Evolutionary conservation across 2,329 filamentous ascomycete genomes (phyloP).

Genomic region (Penicillium polonicum): DNA sequence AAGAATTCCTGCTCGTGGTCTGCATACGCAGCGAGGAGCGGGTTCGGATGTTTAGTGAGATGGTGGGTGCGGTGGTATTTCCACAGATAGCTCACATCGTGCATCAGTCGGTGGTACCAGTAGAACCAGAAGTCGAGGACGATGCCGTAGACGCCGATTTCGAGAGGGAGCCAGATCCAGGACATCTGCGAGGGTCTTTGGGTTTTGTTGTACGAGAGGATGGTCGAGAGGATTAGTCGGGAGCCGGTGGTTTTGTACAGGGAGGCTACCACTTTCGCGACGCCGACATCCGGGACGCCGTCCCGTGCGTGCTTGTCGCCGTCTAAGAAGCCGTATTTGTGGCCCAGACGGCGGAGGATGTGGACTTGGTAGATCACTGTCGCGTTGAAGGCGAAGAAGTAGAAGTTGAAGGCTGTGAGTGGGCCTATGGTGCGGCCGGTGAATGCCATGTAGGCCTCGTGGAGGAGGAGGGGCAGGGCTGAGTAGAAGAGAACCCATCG

Average conservation of each 20-base stretch:
- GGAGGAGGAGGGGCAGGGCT: conserved; percentile 38
- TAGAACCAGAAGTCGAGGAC: conserved; percentile 30
- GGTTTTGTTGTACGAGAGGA: conserved; percentile 31
- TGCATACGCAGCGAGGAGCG: conserved; percentile 44
- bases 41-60: conserved; percentile 48
- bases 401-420: conserved; percentile 39
- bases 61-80: conserved; percentile 49
- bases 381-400: conserved; percentile 42
- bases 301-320: conserved; percentile 33
- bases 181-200: conserved; percentile 26
- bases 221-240: conserved; percentile 34
- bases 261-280: conserved; percentile 35
- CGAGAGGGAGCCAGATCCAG: conserved; percentile 40
- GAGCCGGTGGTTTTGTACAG: conserved; percentile 37
- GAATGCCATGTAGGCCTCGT: conserved; percentile 36
- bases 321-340: conserved; percentile 24
- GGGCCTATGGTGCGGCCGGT: conserved; percentile 34
- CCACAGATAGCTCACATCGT: conserved; percentile 44
- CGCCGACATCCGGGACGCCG: conserved; percentile 43
- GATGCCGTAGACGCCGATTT: conserved; percentile 28
- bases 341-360: conserved; percentile 23
- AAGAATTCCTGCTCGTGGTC: conserved; percentile 47
- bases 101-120: conserved; percentile 39
- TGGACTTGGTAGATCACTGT: conserved; percentile 41
- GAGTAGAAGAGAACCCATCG: conserved; percentile 45